Evolutionary conservation across 2,329 filamentous ascomycete species (phyloP).

Genomic region (Nakataea oryzae): DNA sequence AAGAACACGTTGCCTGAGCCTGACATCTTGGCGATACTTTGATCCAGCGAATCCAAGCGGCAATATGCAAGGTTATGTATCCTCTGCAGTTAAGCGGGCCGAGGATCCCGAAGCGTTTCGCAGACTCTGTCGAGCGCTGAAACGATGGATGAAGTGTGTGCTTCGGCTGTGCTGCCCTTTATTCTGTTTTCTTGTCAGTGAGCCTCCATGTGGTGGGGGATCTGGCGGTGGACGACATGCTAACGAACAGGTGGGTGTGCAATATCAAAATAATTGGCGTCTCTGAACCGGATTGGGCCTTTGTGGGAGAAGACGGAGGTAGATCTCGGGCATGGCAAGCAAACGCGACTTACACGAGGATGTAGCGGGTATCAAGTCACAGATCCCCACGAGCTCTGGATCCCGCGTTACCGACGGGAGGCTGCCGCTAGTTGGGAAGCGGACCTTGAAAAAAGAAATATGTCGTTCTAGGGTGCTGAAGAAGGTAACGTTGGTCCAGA

Average conservation of each 20-base stretch:
- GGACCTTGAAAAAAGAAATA: neutral
- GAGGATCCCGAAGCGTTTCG: neutral
- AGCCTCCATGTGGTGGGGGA: no score
- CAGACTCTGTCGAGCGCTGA: neutral
- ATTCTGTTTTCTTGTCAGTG: neutral
- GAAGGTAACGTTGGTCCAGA: neutral
- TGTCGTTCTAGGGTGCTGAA: neutral
- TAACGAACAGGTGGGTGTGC: neutral
- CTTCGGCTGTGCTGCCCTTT: neutral
- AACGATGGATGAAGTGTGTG: neutral
- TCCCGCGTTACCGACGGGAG: neutral
- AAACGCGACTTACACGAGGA: neutral
- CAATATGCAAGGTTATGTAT: neutral
- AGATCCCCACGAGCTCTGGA: neutral
- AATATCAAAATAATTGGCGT: neutral
- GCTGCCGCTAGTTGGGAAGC: neutral
- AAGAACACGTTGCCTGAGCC: constrained; percentile 42
- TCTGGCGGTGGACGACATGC: neutral
- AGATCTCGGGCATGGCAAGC: neutral
- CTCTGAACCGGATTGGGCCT: neutral
- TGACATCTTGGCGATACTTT: neutral
- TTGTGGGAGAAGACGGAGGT: neutral
- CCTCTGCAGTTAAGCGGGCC: neutral
- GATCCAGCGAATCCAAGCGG: neutral
- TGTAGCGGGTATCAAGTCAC: neutral